Conservation (phyloP, 768 basidiomycete species). For the Agrocybe praecox region DNA sequence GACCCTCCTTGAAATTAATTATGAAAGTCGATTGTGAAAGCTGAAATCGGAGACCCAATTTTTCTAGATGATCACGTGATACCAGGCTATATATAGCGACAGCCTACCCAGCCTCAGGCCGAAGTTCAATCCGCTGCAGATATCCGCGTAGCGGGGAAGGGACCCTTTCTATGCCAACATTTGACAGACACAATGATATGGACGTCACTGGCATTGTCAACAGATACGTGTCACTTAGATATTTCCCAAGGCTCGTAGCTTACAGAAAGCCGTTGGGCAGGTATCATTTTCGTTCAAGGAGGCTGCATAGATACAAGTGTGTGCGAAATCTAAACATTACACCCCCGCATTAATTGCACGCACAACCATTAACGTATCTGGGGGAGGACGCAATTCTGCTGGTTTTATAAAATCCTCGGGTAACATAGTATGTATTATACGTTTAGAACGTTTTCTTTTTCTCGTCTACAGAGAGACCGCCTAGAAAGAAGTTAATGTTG, state of each 20-base stretch:
- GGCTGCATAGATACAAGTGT: conserved; percentile 14
- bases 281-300: conserved; percentile 17
- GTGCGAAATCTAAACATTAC: conserved; percentile 4
- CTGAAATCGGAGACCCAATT: not conserved
- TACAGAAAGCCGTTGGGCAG: not conserved
- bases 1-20: too few species aligned
- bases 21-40: not conserved
- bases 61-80: not conserved
- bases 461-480: conserved; percentile 97
- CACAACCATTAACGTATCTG: conserved; percentile 10
- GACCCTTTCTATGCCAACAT: too few species aligned
- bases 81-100: not conserved
- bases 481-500: conserved; percentile 35
- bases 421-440: conserved; percentile 2
- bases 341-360: conserved; percentile 6
- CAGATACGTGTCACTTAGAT: too few species aligned
- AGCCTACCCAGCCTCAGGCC: not conserved
- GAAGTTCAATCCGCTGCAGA: too few species aligned
- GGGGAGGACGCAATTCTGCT: conserved; percentile 11
- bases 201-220: not conserved
- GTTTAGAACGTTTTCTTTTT: conserved; percentile 93
- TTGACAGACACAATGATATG: not conserved
- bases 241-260: too few species aligned
- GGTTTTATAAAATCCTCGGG: conserved; percentile 12
- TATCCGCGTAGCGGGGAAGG: too few species aligned